phyloP scores from a whole-genome alignment of 768 basidiomycete genomes.

The Suillus ampliporus region DNA sequence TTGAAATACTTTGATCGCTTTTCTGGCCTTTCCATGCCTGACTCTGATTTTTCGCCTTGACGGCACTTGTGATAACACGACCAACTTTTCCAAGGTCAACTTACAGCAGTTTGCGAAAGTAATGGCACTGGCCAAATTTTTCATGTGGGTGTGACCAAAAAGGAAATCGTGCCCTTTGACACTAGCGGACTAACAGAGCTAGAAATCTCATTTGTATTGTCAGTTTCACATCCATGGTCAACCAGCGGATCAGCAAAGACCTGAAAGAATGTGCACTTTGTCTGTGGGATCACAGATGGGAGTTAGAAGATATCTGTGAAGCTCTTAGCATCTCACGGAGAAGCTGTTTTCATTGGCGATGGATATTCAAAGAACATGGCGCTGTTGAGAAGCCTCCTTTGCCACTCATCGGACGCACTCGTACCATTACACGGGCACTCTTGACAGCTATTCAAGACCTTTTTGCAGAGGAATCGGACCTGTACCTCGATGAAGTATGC shows the following conservation, averaged over 20 bases:
- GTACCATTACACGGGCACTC: constrained; percentile 23
- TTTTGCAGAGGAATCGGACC: constrained; percentile 17
- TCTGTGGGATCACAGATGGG: constrained; percentile 31
- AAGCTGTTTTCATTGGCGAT: constrained; percentile 33
- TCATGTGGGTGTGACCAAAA: too few species aligned
- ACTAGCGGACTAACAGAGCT: too few species aligned
- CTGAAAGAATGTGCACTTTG: constrained; percentile 33
- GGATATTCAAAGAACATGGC: constrained; percentile 26
- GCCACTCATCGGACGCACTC: constrained; percentile 24
- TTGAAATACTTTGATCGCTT: too few species aligned
- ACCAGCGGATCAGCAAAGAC: constrained; percentile 30
- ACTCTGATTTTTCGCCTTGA: too few species aligned
- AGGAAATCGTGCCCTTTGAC: too few species aligned
- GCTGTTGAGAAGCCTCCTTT: constrained; percentile 23
- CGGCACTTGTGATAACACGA: too few species aligned
- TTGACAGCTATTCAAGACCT: constrained; percentile 28
- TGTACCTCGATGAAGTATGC: constrained; percentile 29
- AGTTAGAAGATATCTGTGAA: constrained; percentile 22
- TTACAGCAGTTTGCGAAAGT: too few species aligned
- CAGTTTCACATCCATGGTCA: constrained; percentile 20
- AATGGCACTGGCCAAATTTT: too few species aligned
- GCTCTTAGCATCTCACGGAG: constrained; percentile 28
- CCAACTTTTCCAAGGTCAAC: too few species aligned
- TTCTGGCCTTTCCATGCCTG: too few species aligned
- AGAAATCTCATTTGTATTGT: not conserved